A percentile compares a stretch with the other conserved stretches of the same genome.
phyloP scores from a whole-genome alignment of 2,329 filamentous ascomycete genomes.

The Aspergillus pseudoviridinutans region DNA sequence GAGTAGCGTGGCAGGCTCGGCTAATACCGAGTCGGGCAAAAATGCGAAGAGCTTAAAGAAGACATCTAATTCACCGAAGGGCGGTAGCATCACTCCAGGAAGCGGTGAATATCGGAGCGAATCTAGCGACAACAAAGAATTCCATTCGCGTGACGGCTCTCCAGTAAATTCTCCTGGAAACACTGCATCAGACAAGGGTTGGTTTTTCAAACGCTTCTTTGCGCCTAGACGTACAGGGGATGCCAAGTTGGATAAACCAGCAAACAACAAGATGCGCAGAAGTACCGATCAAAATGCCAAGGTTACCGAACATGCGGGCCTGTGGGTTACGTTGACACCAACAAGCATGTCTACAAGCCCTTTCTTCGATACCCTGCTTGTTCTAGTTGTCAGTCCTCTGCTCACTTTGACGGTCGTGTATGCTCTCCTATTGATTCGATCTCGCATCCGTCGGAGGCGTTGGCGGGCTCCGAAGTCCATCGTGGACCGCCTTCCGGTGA shows the following conservation, averaged over 20 bases:
- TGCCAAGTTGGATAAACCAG: slow-evolving; percentile 10
- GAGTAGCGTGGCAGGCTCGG: slow-evolving; percentile 22
- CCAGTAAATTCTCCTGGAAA: slow-evolving; percentile 5
- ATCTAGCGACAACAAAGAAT: slow-evolving; percentile 14
- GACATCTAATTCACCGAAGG: slow-evolving; percentile 46
- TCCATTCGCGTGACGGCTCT: slow-evolving; percentile 10
- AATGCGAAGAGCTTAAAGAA: slow-evolving; percentile 29
- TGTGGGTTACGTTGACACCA: slow-evolving; percentile 96
- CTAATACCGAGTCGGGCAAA: slow-evolving; percentile 26
- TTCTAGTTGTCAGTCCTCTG: slow-evolving; percentile 90
- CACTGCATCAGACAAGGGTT: slow-evolving; percentile 19
- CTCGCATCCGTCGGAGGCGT: slow-evolving; percentile 79
- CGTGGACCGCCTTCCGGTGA: slow-evolving; percentile 88
- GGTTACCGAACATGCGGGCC: slow-evolving; percentile 62
- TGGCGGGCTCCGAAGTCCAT: slow-evolving; percentile 98
- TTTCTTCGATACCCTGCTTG: slow-evolving; percentile 93
- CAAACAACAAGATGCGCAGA: slow-evolving; percentile 10
- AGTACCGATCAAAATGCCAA: slow-evolving; percentile 27
- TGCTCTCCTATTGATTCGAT: slow-evolving; percentile 77
- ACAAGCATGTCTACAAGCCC: slow-evolving; percentile 83
- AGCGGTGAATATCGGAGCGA: slow-evolving; percentile 64
- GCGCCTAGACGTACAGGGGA: slow-evolving; percentile 20
- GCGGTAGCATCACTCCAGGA: slow-evolving; percentile 66
- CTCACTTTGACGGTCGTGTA: slow-evolving; percentile 93
- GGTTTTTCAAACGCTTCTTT: slow-evolving; percentile 35